Percentiles rank a stretch among this genome's conserved stretches.
phyloP scores from a whole-genome alignment of 202 grass and related monocot genomes.

The Schoenoplectus tabernaemontani region DNA sequence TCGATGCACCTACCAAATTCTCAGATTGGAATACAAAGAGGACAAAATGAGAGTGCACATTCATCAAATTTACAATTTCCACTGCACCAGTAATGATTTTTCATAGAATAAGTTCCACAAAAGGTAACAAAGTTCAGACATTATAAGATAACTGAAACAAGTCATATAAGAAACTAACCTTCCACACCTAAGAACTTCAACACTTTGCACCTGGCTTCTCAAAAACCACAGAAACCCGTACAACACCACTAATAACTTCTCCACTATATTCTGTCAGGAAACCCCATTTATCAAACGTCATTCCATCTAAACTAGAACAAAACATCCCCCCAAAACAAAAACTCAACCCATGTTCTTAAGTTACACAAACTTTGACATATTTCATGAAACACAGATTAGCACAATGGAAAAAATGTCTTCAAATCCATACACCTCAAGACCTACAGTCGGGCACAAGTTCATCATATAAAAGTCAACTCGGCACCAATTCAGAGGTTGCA shows the following conservation, averaged over 20 bases:
- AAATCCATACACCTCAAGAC: not conserved
- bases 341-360: not conserved
- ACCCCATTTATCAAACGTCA: conserved; percentile 17
- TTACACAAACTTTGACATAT: conserved; percentile 5
- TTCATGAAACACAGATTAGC: conserved; percentile 13
- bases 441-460: not conserved
- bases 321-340: not conserved
- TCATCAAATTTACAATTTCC: conserved; percentile 17
- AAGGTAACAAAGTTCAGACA: conserved; percentile 19
- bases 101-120: conserved; percentile 23
- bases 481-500: conserved; percentile 72
- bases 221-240: conserved; percentile 32
- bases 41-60: not conserved
- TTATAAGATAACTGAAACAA: conserved; percentile 12
- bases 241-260: conserved; percentile 11
- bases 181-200: conserved; percentile 12
- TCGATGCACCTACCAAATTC: not conserved
- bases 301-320: conserved; percentile 12
- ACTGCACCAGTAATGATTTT: conserved; percentile 10
- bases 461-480: conserved; percentile 45
- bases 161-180: conserved; percentile 27
- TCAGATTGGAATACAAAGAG: not conserved
- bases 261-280: conserved; percentile 21
- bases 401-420: not conserved
- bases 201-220: conserved; percentile 23